Evolutionary conservation across 768 basidiomycete genomes (phyloP).

Genomic region (Imleria badia): DNA sequence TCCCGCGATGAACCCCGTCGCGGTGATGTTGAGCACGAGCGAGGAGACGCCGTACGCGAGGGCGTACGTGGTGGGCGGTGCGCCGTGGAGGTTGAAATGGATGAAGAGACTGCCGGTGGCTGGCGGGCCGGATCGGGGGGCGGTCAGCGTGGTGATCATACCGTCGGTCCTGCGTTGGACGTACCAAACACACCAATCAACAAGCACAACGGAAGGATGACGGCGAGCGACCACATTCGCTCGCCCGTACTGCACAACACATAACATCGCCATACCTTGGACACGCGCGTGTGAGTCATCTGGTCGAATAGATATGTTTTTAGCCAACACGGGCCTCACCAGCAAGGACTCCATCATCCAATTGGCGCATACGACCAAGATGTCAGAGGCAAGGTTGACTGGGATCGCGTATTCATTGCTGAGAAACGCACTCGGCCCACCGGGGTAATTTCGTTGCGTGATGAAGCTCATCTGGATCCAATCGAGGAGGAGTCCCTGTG

Average conservation of each 20-base stretch:
- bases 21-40: slow-evolving; percentile 28
- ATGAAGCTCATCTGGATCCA: slow-evolving; percentile 28
- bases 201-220: slow-evolving; percentile 37
- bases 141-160: background rate
- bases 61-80: slow-evolving; percentile 6
- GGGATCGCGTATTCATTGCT: slow-evolving; percentile 5
- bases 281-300: background rate
- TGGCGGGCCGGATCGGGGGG: too few species aligned
- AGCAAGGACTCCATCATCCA: slow-evolving; percentile 12
- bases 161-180: slow-evolving; percentile 3
- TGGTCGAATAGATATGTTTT: background rate
- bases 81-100: slow-evolving; percentile 5
- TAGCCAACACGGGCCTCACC: background rate
- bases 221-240: slow-evolving; percentile 26
- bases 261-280: slow-evolving; percentile 47
- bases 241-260: slow-evolving; percentile 45
- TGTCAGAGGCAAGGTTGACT: background rate
- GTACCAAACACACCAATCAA: slow-evolving; percentile 43
- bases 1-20: slow-evolving; percentile 28
- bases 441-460: slow-evolving; percentile 27
- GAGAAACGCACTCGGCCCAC: slow-evolving; percentile 28
- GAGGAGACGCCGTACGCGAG: slow-evolving; percentile 27
- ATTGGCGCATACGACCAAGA: slow-evolving; percentile 2
- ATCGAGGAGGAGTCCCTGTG: slow-evolving; percentile 6
- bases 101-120: slow-evolving; percentile 26